phyloP scores from a whole-genome alignment of 495 filamentous ascomycete species.

The Astrocystis sublimbata region DNA sequence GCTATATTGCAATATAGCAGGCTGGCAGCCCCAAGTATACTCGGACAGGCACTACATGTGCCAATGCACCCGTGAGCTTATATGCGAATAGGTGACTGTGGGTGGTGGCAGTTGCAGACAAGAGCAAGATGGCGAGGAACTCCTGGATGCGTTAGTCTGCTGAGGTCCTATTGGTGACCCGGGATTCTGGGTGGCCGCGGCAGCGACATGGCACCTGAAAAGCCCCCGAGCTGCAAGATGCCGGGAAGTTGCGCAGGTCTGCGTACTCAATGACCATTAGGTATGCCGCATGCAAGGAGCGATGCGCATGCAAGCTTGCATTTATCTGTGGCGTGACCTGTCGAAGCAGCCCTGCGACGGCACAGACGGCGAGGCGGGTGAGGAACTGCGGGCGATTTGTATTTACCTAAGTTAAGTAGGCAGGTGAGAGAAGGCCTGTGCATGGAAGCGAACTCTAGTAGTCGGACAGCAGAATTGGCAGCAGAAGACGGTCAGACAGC shows the following conservation, averaged over 20 bases:
- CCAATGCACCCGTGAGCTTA: slow-evolving; percentile 13
- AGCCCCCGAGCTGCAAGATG: slow-evolving; percentile 16
- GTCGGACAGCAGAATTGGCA: background rate
- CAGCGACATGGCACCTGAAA: slow-evolving; percentile 19
- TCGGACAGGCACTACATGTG: background rate
- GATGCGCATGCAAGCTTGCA: background rate
- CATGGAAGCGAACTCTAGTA: background rate
- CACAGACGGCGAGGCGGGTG: background rate
- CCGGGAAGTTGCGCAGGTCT: slow-evolving; percentile 9
- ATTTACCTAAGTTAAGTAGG: too few relatives aligned
- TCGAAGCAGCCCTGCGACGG: background rate
- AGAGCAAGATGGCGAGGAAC: background rate
- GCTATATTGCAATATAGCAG: background rate
- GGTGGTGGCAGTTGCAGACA: background rate
- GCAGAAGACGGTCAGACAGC: slow-evolving; percentile 10
- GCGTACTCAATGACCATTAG: slow-evolving; percentile 2
- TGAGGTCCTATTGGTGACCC: slow-evolving; percentile 17
- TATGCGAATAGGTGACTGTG: background rate
- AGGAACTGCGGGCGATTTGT: background rate
- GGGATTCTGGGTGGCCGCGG: slow-evolving; percentile 20
- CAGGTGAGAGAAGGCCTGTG: background rate
- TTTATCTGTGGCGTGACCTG: background rate
- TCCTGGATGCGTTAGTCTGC: slow-evolving; percentile 1
- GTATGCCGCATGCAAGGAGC: slow-evolving; percentile 7
- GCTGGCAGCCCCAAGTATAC: background rate